phyloP scores from a whole-genome alignment of 345 rosid species.

The Boechera divaricarpa region DNA sequence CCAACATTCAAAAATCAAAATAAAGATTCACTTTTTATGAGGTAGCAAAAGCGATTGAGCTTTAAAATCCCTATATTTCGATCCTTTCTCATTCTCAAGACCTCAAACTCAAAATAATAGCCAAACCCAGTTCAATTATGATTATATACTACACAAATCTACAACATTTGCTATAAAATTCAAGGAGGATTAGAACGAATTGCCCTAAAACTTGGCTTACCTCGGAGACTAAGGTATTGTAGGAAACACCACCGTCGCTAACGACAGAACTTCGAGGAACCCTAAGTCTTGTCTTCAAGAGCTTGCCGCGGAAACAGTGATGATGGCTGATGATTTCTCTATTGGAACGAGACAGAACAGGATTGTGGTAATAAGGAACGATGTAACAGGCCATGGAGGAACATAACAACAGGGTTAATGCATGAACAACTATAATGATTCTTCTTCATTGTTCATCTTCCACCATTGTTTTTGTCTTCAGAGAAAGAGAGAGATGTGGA shows the following conservation, averaged over 20 bases:
- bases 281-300: conserved; percentile 40
- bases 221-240: conserved; percentile 72
- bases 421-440: conserved; percentile 31
- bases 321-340: conserved; percentile 28
- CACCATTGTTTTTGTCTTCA: conserved; percentile 54
- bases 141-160: conserved; percentile 1
- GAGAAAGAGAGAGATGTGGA: conserved; percentile 40
- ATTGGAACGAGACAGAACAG: conserved; percentile 49
- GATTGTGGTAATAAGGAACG: conserved; percentile 46
- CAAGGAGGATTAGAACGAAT: neutral
- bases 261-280: conserved; percentile 47
- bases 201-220: conserved; percentile 34
- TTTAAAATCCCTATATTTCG: neutral
- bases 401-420: conserved; percentile 51
- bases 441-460: conserved; percentile 57
- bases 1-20: neutral
- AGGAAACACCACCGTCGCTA: conserved; percentile 45
- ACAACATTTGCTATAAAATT: neutral
- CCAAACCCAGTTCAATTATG: neutral
- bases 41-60: neutral
- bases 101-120: neutral
- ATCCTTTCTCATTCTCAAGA: conserved; percentile 3
- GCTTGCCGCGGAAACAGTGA: conserved; percentile 19
- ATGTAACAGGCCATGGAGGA: conserved; percentile 78
- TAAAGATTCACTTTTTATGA: neutral